These are phyloP conservation scores for Plasmodium reichenowi DNA, from an alignment of 169 alveolate genomes.

Conservation along the genomic window DNA sequence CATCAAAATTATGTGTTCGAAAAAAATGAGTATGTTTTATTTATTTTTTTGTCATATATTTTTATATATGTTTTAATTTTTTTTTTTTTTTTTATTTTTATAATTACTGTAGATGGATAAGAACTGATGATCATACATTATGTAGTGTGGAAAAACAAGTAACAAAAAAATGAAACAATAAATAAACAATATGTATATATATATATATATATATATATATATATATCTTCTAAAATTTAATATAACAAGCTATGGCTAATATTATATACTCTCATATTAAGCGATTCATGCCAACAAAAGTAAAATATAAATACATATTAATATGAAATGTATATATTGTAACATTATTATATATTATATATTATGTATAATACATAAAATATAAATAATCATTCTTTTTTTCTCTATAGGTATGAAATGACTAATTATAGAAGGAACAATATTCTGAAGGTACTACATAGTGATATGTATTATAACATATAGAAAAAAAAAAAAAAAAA, in stretches of 20 bases:
- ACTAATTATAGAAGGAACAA: slow-evolving; percentile 73
- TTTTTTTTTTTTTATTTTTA: slow-evolving; percentile 4
- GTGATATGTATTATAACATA: too few species aligned
- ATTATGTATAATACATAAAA: background rate
- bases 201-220: background rate
- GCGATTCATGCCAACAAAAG: slow-evolving; percentile 54
- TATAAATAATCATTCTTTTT: background rate
- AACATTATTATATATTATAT: too few species aligned
- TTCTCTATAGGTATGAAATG: slow-evolving; percentile 52
- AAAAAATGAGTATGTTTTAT: slow-evolving; percentile 48
- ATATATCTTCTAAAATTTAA: background rate
- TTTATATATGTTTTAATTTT: too few species aligned
- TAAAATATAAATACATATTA: slow-evolving; percentile 1
- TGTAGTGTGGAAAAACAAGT: slow-evolving; percentile 65
- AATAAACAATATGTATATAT: background rate
- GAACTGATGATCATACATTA: slow-evolving; percentile 30
- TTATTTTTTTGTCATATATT: background rate
- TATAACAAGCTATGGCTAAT: slow-evolving; percentile 46
- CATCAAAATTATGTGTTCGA: slow-evolving; percentile 51
- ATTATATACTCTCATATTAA: slow-evolving; percentile 56
- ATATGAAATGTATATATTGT: background rate
- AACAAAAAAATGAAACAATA: background rate
- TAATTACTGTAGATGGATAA: slow-evolving; percentile 40
- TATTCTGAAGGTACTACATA: slow-evolving; percentile 34
- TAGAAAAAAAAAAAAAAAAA: slow-evolving; percentile 2